A percentile compares a stretch with the other conserved stretches of the same genome.
These are phyloP conservation scores for Eucalyptus decipiens DNA, from an alignment of 345 rosid species.

Conservation along the genomic window DNA sequence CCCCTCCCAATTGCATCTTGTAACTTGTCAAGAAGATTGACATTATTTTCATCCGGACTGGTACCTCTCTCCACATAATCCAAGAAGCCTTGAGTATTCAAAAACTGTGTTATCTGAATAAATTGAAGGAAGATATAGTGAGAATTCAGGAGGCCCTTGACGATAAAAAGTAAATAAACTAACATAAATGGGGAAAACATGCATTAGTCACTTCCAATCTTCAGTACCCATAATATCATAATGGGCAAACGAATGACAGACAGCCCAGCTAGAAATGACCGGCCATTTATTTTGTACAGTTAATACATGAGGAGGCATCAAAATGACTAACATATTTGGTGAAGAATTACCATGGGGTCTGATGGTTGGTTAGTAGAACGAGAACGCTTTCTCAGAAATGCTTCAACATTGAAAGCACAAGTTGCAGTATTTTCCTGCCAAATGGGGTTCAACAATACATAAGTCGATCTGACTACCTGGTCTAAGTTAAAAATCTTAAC, in stretches of 20 bases:
- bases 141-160: neutral
- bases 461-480: neutral
- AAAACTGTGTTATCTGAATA: constrained; percentile 62
- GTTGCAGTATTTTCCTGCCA: constrained; percentile 62
- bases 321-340: neutral
- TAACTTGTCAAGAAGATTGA: constrained; percentile 84
- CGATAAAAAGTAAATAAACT: neutral
- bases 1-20: constrained; percentile 98
- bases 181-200: neutral
- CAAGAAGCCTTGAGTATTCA: constrained; percentile 83
- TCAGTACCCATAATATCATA: neutral
- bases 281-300: neutral
- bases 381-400: constrained; percentile 85
- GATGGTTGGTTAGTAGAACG: constrained; percentile 85
- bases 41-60: constrained; percentile 55
- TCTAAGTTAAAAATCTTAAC: neutral
- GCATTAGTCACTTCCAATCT: neutral
- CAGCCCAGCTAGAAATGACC: neutral
- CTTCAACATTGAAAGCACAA: constrained; percentile 72
- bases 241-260: neutral
- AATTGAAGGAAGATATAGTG: neutral
- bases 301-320: neutral
- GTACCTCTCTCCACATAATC: constrained; percentile 83
- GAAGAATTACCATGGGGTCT: constrained; percentile 72
- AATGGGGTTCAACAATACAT: neutral